Evolutionary conservation across 805 yeast species (phyloP).

Genomic region (Metschnikowia aberdeeniae): DNA sequence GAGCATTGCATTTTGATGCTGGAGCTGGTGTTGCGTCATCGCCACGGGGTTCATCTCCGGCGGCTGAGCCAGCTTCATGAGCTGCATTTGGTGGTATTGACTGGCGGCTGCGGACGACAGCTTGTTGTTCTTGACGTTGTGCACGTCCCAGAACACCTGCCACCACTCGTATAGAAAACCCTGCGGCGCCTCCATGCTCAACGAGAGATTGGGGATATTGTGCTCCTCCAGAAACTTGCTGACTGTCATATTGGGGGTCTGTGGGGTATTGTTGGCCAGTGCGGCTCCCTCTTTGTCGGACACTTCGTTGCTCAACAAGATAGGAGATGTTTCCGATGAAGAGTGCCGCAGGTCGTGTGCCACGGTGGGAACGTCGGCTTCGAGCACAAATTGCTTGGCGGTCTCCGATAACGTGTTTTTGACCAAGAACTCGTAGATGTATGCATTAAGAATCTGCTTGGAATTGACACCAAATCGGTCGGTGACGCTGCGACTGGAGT

Average conservation of each 20-base stretch:
- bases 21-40: not conserved
- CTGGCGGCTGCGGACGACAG: conserved; percentile 43
- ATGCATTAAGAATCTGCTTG: conserved; percentile 68
- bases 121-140: conserved; percentile 61
- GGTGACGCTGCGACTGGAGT: conserved; percentile 23
- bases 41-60: conserved; percentile 40
- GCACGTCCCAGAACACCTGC: conserved; percentile 93
- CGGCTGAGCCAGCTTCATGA: conserved; percentile 56
- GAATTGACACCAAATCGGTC: conserved; percentile 49
- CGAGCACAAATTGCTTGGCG: conserved; percentile 69
- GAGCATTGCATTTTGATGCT: conserved; percentile 2
- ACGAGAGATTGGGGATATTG: conserved; percentile 46
- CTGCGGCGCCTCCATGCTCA: conserved; percentile 77
- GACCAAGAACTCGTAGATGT: conserved; percentile 78
- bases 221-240: conserved; percentile 32
- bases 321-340: conserved; percentile 21
- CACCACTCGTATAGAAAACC: conserved; percentile 93
- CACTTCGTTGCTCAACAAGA: conserved; percentile 8
- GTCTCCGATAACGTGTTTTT: conserved; percentile 70
- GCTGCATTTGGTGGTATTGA: conserved; percentile 65
- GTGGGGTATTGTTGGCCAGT: conserved; percentile 19
- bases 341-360: conserved; percentile 8
- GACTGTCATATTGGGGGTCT: conserved; percentile 22
- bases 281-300: conserved; percentile 4
- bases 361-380: conserved; percentile 60